phyloP scores from a whole-genome alignment of 208 protist genomes.

The Crithidia sp. region DNA sequence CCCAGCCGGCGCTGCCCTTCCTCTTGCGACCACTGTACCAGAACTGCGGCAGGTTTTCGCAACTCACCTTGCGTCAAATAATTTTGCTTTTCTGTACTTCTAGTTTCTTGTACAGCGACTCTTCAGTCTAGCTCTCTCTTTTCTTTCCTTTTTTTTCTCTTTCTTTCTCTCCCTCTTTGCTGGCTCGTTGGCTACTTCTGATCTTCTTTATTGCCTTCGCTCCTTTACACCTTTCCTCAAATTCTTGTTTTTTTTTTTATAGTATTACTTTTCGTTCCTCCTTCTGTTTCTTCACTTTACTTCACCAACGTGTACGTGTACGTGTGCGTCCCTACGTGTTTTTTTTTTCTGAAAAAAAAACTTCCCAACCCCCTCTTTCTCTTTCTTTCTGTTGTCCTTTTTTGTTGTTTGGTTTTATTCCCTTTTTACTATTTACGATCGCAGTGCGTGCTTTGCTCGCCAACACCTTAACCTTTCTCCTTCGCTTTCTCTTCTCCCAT shows the following conservation, averaged over 20 bases:
- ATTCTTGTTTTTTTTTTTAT: slow-evolving; percentile 2
- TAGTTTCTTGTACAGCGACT: no score
- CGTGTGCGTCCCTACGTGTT: neutral
- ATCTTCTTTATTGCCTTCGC: no score
- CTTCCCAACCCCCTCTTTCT: neutral
- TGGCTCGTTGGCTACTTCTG: neutral
- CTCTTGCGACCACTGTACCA: no score
- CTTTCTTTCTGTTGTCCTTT: neutral
- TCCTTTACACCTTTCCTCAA: neutral
- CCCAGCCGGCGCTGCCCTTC: no score
- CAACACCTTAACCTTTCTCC: neutral
- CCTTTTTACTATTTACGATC: neutral
- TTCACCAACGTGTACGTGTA: neutral
- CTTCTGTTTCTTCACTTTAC: neutral
- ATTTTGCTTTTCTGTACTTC: slow-evolving; percentile 1
- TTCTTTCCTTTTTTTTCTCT: neutral
- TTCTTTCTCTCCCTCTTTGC: slow-evolving; percentile 5
- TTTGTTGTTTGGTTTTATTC: neutral
- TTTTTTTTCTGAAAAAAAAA: neutral
- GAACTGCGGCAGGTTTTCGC: no score
- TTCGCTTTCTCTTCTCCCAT: slow-evolving; percentile 9
- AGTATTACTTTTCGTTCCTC: neutral
- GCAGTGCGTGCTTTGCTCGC: no score
- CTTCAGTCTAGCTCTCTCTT: neutral
- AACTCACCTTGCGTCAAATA: neutral